Percentiles rank a stretch among this genome's conserved stretches.
Conservation (phyloP, 306 rosid genomes). For the Biancaea sappan region DNA sequence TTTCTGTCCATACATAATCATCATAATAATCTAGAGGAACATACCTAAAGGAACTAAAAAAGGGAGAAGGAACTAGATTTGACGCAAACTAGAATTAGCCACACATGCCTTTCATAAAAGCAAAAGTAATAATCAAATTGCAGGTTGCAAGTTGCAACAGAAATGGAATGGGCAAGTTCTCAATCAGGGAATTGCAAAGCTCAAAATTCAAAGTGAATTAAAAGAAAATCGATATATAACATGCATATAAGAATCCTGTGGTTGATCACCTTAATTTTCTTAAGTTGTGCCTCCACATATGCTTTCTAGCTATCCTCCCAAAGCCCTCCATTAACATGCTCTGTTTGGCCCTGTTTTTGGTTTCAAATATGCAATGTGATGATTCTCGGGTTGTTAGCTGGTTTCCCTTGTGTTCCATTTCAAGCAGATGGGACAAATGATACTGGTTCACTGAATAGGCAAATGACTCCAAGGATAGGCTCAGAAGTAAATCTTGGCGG, state of each 20-base stretch:
- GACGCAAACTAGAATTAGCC: background rate
- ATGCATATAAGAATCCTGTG: too few species aligned
- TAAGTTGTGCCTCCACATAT: too few species aligned
- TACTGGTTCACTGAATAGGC: slow-evolving; percentile 65
- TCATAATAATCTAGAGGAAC: background rate
- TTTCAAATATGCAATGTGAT: too few species aligned
- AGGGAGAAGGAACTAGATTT: background rate
- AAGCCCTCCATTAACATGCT: too few species aligned
- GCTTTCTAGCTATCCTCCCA: too few species aligned
- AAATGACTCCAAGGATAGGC: slow-evolving; percentile 52
- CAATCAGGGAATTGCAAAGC: background rate
- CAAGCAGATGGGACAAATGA: slow-evolving; percentile 71
- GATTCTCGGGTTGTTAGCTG: too few species aligned
- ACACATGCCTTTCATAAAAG: background rate
- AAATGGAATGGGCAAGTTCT: background rate
- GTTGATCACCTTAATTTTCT: too few species aligned
- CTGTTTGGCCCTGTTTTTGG: too few species aligned
- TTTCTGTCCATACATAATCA: background rate
- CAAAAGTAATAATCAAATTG: background rate
- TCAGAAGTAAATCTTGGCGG: slow-evolving; percentile 67
- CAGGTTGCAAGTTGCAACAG: background rate
- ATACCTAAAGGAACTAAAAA: background rate
- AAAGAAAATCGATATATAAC: slow-evolving; percentile 17
- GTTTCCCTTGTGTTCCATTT: slow-evolving; percentile 53
- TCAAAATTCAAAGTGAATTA: background rate